phyloP scores from a whole-genome alignment of 306 rosid species.

The Quercus gilva region DNA sequence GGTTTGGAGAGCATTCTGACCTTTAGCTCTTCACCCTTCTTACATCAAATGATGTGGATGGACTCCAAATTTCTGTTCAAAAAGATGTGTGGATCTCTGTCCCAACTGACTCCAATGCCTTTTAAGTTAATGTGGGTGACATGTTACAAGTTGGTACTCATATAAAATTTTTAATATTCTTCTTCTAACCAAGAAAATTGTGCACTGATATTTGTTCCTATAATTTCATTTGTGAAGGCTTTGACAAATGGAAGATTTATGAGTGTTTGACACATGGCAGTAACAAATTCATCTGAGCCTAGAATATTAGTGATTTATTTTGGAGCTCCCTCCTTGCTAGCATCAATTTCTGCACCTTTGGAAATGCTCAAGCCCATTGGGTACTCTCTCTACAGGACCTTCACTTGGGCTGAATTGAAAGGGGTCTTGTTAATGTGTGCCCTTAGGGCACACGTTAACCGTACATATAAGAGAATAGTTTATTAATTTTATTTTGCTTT shows the following conservation, averaged over 20 bases:
- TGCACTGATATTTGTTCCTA: neutral
- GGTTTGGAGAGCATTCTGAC: slow-evolving; percentile 77
- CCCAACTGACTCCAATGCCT: slow-evolving; percentile 59
- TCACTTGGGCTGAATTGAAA: slow-evolving; percentile 68
- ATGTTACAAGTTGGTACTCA: slow-evolving; percentile 46
- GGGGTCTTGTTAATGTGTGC: too few species aligned
- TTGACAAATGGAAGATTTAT: slow-evolving; percentile 77
- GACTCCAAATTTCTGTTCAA: slow-evolving; percentile 61
- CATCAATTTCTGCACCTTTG: slow-evolving; percentile 37
- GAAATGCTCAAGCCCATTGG: slow-evolving; percentile 25
- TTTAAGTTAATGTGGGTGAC: slow-evolving; percentile 74
- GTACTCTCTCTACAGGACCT: slow-evolving; percentile 39
- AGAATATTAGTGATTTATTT: slow-evolving; percentile 68
- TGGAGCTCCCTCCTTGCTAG: slow-evolving; percentile 57
- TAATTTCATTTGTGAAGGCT: slow-evolving; percentile 30
- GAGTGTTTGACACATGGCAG: slow-evolving; percentile 43
- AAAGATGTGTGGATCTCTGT: slow-evolving; percentile 66
- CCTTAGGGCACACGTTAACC: too few species aligned
- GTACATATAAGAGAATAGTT: too few species aligned
- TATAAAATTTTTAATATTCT: too few species aligned
- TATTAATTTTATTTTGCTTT: too few species aligned
- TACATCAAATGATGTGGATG: slow-evolving; percentile 70
- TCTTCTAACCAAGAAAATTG: neutral
- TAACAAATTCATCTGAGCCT: slow-evolving; percentile 14
- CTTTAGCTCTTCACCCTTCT: slow-evolving; percentile 72